Conservation (phyloP, 305 asterid species). For the Rubia peregrina region DNA sequence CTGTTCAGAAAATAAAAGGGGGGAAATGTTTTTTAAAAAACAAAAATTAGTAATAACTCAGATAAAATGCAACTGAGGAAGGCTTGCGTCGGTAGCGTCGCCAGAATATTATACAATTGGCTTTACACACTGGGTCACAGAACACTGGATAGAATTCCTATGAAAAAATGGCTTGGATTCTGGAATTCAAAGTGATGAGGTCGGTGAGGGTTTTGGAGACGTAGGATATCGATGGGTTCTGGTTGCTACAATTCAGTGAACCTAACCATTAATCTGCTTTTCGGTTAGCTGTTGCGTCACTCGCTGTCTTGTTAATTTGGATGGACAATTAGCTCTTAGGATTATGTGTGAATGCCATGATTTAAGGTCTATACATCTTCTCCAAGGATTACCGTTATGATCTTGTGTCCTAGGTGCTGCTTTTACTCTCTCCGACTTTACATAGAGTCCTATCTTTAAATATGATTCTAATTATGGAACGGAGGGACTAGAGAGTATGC, state of each 20-base stretch:
- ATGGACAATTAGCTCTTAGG: background rate
- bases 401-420: background rate
- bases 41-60: too few relatives aligned
- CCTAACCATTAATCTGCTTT: background rate
- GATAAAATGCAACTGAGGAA: too few relatives aligned
- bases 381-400: background rate
- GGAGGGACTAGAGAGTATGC: background rate
- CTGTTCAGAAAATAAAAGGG: constrained; percentile 42
- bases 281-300: background rate
- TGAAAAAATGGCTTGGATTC: too few relatives aligned
- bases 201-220: too few relatives aligned
- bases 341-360: background rate
- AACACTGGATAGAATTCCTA: too few relatives aligned
- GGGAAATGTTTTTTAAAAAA: too few relatives aligned
- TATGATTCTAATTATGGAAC: background rate
- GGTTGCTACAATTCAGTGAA: too few relatives aligned
- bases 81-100: too few relatives aligned
- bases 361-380: background rate
- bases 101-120: too few relatives aligned
- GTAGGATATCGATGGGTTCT: too few relatives aligned
- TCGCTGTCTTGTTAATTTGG: background rate
- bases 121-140: too few relatives aligned
- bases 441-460: background rate
- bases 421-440: background rate
- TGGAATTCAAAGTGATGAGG: too few relatives aligned